Conservation (phyloP, 208 protist species). For the Wallacemonas sp. region DNA sequence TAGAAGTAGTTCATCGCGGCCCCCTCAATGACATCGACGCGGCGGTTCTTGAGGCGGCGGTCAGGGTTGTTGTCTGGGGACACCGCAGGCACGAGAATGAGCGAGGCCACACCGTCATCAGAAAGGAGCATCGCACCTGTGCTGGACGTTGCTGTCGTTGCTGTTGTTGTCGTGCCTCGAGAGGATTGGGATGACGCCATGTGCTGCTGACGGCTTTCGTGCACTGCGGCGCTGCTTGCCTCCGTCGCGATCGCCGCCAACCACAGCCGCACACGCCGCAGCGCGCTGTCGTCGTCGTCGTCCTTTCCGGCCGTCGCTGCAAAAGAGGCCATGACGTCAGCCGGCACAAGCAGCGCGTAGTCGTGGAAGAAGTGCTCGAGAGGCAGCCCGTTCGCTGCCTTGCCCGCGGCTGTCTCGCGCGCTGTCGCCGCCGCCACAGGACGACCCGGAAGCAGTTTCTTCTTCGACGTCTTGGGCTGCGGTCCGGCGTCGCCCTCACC, state of each 20-base stretch:
- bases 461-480: background rate
- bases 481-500: background rate
- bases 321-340: constrained; percentile 14
- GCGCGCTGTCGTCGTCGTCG: background rate
- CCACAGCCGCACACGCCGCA: too few species aligned
- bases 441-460: background rate
- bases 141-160: background rate
- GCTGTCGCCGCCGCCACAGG: background rate
- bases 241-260: too few species aligned
- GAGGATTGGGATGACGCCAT: too few species aligned
- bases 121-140: background rate
- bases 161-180: background rate
- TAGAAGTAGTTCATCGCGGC: constrained; percentile 54
- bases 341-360: constrained; percentile 36
- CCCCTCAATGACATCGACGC: constrained; percentile 64
- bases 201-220: too few species aligned
- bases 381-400: constrained; percentile 1
- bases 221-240: too few species aligned
- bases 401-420: background rate
- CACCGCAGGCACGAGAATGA: constrained; percentile 63
- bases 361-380: constrained; percentile 41
- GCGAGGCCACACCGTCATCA: constrained; percentile 18
- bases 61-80: constrained; percentile 41
- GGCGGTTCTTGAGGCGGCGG: constrained; percentile 60
- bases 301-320: constrained; percentile 1